A percentile compares a stretch with the other conserved stretches of the same genome.
These are phyloP conservation scores for Trichoderma sp. DNA, from an alignment of 2,329 filamentous ascomycete genomes.

Conservation along the genomic window DNA sequence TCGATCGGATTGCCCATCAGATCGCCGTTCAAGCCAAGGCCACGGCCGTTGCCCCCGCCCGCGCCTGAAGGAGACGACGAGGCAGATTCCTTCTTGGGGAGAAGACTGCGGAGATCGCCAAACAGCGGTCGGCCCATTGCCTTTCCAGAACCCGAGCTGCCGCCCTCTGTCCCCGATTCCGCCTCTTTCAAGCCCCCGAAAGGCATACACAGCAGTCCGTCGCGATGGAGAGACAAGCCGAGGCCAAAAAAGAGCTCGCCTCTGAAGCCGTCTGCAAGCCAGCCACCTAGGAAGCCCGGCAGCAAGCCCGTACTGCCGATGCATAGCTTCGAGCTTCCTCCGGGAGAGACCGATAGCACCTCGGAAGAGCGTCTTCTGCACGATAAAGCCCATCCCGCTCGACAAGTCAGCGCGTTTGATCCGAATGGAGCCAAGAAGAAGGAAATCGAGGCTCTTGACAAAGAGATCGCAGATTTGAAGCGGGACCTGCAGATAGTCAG, in stretches of 20 bases:
- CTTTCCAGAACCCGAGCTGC: constrained; percentile 64
- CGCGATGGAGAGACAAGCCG: constrained; percentile 45
- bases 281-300: constrained; percentile 16
- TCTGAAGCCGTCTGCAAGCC: constrained; percentile 48
- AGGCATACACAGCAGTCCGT: constrained; percentile 64
- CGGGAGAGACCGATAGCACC: background rate
- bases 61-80: constrained; percentile 38
- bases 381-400: constrained; percentile 42
- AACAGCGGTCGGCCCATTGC: constrained; percentile 39
- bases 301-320: constrained; percentile 24
- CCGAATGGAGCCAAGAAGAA: constrained; percentile 54
- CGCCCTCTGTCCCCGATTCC: constrained; percentile 58
- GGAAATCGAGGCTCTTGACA: constrained; percentile 55
- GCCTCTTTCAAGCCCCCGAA: constrained; percentile 57
- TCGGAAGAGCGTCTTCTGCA: constrained; percentile 23
- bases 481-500: constrained; percentile 60
- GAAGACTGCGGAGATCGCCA: constrained; percentile 36
- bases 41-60: constrained; percentile 52
- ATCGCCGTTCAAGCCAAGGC: constrained; percentile 47
- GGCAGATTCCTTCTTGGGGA: constrained; percentile 39
- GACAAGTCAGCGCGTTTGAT: constrained; percentile 47
- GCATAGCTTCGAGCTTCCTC: constrained; percentile 8
- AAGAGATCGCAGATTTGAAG: constrained; percentile 59
- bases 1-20: constrained; percentile 45
- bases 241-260: constrained; percentile 52